Conservation (phyloP, 331 rosid species). For the Arachis monticola region DNA sequence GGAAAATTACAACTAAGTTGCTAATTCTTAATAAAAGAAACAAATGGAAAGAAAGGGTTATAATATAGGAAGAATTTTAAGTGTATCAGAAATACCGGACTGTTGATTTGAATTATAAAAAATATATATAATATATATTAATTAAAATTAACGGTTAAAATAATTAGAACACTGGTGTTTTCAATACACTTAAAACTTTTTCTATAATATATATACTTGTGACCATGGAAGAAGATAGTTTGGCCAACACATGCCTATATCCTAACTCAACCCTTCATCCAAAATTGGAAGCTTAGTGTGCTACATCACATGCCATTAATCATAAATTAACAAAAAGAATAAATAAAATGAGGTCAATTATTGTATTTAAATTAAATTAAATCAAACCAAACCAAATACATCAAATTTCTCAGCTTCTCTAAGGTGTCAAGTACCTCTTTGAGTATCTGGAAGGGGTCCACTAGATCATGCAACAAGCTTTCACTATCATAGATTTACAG, state of each 20-base stretch:
- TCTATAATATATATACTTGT: not conserved
- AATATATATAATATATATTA: too few species aligned
- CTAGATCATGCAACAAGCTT: slow-evolving; percentile 29
- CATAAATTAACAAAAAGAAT: not conserved
- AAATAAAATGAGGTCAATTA: not conserved
- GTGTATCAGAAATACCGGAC: too few species aligned
- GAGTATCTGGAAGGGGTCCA: slow-evolving; percentile 40
- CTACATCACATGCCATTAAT: slow-evolving; percentile 24
- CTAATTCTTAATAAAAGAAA: not conserved
- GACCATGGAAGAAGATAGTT: slow-evolving; percentile 21
- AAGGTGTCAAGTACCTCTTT: not conserved
- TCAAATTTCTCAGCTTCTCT: slow-evolving; percentile 13
- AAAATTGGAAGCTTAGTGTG: not conserved
- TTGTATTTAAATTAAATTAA: not conserved
- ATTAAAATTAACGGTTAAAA: too few species aligned
- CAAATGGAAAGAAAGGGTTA: not conserved
- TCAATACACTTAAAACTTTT: too few species aligned
- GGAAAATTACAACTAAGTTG: not conserved
- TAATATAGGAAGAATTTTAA: too few species aligned
- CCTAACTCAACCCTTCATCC: not conserved
- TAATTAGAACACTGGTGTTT: too few species aligned
- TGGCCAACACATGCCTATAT: not conserved
- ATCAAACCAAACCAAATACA: not conserved
- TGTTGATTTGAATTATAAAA: too few species aligned
- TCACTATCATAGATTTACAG: slow-evolving; percentile 29